Conservation (phyloP, 768 basidiomycete species). For the Steccherinum ochraceum region DNA sequence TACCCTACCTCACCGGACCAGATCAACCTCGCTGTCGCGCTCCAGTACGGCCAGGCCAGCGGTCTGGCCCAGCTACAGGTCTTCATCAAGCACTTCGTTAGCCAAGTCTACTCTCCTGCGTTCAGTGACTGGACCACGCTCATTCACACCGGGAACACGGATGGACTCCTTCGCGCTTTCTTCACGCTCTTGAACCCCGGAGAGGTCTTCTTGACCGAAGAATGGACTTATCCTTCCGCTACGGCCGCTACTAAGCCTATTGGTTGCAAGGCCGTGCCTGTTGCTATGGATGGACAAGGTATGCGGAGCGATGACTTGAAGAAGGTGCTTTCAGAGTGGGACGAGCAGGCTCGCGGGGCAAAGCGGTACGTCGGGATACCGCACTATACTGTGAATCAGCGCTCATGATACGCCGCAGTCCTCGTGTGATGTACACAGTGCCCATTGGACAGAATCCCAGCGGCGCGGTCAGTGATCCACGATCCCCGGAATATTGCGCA, state of each 20-base stretch:
- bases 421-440: constrained; percentile 68
- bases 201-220: constrained; percentile 50
- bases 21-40: constrained; percentile 53
- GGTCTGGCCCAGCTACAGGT: constrained; percentile 53
- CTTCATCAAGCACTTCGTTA: constrained; percentile 53
- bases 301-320: constrained; percentile 60
- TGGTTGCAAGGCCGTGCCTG: constrained; percentile 41
- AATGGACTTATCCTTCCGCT: constrained; percentile 75
- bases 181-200: constrained; percentile 62
- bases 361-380: constrained; percentile 46
- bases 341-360: constrained; percentile 48
- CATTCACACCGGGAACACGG: constrained; percentile 64
- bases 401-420: constrained; percentile 31
- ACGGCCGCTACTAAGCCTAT: constrained; percentile 28
- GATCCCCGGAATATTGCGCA: not conserved
- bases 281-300: constrained; percentile 68
- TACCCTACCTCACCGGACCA: constrained; percentile 40
- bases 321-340: constrained; percentile 58
- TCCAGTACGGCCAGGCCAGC: constrained; percentile 58
- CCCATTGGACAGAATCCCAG: constrained; percentile 86
- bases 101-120: constrained; percentile 47
- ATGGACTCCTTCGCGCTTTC: constrained; percentile 57
- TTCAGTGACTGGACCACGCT: constrained; percentile 56
- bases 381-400: not conserved
- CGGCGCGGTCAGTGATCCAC: constrained; percentile 46